These are phyloP conservation scores for Arthrobotrys pseudoclavata DNA, from an alignment of 2,329 filamentous ascomycete genomes.

Conservation along the genomic window DNA sequence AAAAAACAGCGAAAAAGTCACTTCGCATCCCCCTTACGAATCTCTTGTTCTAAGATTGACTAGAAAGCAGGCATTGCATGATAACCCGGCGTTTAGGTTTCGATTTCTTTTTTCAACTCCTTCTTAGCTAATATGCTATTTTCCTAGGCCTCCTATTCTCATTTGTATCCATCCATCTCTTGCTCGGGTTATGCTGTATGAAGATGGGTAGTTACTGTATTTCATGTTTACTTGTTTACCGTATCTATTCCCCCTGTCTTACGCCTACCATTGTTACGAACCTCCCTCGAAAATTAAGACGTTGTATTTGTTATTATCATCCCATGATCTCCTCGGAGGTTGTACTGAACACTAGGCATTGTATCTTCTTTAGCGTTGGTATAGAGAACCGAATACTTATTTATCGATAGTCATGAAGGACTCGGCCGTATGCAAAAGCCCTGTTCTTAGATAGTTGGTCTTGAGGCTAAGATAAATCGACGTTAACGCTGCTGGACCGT, in stretches of 20 bases:
- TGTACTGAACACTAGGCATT: no score
- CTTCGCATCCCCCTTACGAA: neutral
- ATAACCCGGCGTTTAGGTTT: slow-evolving; percentile 34
- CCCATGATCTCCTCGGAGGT: neutral
- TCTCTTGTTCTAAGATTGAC: neutral
- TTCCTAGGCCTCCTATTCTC: neutral
- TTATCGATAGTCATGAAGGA: no score
- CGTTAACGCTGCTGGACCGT: no score
- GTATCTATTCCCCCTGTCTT: neutral
- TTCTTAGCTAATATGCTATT: neutral
- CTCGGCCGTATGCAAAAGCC: no score
- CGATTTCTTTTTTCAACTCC: neutral
- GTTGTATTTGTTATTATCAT: neutral
- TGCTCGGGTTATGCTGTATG: neutral
- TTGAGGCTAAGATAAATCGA: no score
- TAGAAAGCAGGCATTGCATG: slow-evolving; percentile 38
- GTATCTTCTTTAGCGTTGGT: no score
- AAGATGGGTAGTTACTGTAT: neutral
- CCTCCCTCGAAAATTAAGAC: neutral
- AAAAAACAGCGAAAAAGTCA: neutral
- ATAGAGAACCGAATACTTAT: no score
- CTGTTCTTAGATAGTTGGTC: no score
- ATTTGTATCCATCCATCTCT: neutral
- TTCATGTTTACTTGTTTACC: neutral
- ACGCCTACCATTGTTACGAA: neutral